Conservation (phyloP, 139 green algal species). For the Chlorella sp. region DNA sequence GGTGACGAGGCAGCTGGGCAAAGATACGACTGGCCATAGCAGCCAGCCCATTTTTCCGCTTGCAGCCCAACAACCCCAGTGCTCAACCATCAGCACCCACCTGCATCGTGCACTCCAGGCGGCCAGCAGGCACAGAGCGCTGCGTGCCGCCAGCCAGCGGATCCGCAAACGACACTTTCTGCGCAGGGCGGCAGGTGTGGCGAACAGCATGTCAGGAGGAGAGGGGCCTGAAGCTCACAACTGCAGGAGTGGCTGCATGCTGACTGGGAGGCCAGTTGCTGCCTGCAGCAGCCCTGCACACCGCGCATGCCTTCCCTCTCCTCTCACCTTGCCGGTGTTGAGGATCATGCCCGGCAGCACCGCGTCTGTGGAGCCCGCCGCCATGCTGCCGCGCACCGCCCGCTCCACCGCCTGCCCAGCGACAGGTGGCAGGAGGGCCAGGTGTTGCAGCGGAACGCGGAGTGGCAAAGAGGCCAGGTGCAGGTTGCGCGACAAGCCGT, state of each 20-base stretch:
- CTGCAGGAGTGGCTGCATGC: conserved; percentile 4
- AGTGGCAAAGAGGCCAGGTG: too few relatives aligned
- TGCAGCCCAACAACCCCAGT: background rate
- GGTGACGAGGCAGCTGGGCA: background rate
- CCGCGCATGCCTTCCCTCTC: too few relatives aligned
- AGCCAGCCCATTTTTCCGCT: background rate
- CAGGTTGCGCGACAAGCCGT: too few relatives aligned
- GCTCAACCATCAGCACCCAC: too few relatives aligned
- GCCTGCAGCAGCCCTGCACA: too few relatives aligned
- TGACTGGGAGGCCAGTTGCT: too few relatives aligned
- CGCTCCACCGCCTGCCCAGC: conserved; percentile 49
- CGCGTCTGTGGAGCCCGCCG: conserved; percentile 52
- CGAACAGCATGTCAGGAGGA: too few relatives aligned
- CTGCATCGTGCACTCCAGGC: conserved; percentile 98
- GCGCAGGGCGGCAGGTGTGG: too few relatives aligned
- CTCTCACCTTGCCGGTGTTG: conserved; percentile 82
- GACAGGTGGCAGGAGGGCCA: background rate
- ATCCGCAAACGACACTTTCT: background rate
- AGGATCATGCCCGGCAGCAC: conserved; percentile 96
- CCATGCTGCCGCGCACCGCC: conserved; percentile 56
- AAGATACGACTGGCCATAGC: too few relatives aligned
- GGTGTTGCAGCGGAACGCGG: too few relatives aligned
- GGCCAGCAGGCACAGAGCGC: conserved; percentile 59
- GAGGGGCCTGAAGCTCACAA: too few relatives aligned
- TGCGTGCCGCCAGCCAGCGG: conserved; percentile 17